Evolutionary conservation across 176 grass and related monocot genomes (phyloP), one percentile per base, ranked within the genome.

Genomic region (Cenchrus fungigraminus): DNA sequence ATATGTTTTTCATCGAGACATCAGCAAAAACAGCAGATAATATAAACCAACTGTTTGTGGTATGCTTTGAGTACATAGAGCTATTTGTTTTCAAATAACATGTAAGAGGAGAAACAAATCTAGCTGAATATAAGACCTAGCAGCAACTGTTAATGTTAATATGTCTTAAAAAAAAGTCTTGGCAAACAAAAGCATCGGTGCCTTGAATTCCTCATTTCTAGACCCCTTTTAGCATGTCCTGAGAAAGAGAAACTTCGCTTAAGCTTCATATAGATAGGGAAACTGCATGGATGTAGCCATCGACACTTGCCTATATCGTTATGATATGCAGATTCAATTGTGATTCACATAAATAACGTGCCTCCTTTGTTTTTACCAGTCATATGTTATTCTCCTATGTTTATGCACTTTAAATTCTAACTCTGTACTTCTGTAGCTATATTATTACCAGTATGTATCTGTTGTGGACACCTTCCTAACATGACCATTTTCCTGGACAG

Each of bases 41-140:
- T 75, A 96, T 99, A 87, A 96, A 94, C 62, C 93, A 94, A 91
- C 82, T 96, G 9, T 99, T 99, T 89, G 97, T 94, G 97, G 97
- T 99, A 99, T 85, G 47, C 73, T 65, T 40, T 43, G 53, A 76
- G 16, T 34, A 81, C 25, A 83, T 70, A 16, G 22, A 81, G 0
- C 13, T 73, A 16, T 57, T 85, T 59, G 28, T 32, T 58, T 82
- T 31, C 19, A 17, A 57, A 8, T 56, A 54, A 66, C 22, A 44
- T 34, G 40, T 5, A 86, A 71, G 46, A 13, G 9, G 25, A 69
- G 0, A 14, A 64, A n/a, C 42, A 71, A 62, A 40, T 40, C 37
- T 40, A 40, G 37, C 37, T 40, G 37, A 40, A 40, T 2, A 40
- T 40, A 40, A 40, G 37, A 69, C 2, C 19, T 58, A 28, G 63